Evolutionary conservation across 441 rosid genomes (phyloP).

Genomic region (Gossypium gossypioides): DNA sequence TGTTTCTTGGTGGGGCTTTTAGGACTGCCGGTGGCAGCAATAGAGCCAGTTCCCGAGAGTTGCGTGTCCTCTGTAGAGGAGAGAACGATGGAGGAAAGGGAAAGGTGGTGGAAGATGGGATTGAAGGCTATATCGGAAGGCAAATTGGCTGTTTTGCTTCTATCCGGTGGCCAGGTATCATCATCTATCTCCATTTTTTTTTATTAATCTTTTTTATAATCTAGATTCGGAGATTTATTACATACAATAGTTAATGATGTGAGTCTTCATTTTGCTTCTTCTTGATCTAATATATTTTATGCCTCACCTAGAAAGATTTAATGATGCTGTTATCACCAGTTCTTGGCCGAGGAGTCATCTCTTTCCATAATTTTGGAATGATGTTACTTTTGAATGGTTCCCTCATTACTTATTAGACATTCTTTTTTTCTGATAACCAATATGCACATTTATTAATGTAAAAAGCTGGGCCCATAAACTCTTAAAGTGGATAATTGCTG

Average conservation of each 20-base stretch:
- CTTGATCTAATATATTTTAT: not conserved
- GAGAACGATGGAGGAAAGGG: constrained; percentile 63
- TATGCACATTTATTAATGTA: constrained; percentile 8
- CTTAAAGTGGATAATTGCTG: constrained; percentile 16
- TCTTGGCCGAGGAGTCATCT: constrained; percentile 13
- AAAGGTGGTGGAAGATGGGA: constrained; percentile 93
- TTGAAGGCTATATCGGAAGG: constrained; percentile 77
- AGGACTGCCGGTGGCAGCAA: constrained; percentile 75
- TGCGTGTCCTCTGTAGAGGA: constrained; percentile 74
- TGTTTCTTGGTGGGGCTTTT: constrained; percentile 12
- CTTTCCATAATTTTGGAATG: constrained; percentile 27
- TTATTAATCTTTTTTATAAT: not conserved
- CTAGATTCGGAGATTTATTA: not conserved
- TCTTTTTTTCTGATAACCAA: constrained; percentile 4
- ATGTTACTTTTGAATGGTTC: constrained; percentile 23
- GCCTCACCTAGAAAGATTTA: not conserved
- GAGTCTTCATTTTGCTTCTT: constrained; percentile 16
- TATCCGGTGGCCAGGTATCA: constrained; percentile 97
- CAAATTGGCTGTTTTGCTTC: constrained; percentile 78
- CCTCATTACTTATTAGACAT: not conserved
- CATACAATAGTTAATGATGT: constrained; percentile 9
- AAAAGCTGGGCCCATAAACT: constrained; percentile 19
- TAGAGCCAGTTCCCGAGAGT: constrained; percentile 78
- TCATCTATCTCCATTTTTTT: constrained; percentile 7
- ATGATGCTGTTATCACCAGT: constrained; percentile 3